Conservation (phyloP, 257 asterid genomes). For the Solanum peruvianum region DNA sequence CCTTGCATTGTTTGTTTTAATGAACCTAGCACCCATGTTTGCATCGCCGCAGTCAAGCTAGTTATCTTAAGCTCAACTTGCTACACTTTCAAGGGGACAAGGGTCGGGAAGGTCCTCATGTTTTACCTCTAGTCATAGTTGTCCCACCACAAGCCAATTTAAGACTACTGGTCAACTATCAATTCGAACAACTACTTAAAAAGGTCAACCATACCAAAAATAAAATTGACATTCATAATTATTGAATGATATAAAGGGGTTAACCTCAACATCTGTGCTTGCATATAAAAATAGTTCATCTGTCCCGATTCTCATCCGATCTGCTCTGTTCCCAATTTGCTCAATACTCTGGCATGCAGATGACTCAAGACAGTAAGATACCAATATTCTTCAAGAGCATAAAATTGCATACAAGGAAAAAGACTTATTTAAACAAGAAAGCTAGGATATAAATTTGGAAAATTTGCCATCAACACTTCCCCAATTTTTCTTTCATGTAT, state of each 20-base stretch:
- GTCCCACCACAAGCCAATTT: not conserved
- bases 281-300: conserved; percentile 60
- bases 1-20: not conserved
- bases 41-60: not conserved
- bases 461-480: not conserved
- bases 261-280: conserved; percentile 89
- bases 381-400: not conserved
- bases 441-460: not conserved
- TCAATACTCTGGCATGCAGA: conserved; percentile 69
- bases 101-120: not conserved
- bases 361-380: not conserved
- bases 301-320: conserved; percentile 57
- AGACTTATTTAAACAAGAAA: not conserved
- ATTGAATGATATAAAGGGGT: not conserved
- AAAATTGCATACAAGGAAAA: not conserved
- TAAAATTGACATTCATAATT: not conserved
- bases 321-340: conserved; percentile 91
- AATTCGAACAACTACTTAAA: not conserved
- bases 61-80: not conserved
- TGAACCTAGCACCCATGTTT: not conserved
- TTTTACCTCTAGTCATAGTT: not conserved
- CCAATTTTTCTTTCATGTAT: not conserved
- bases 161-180: not conserved
- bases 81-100: not conserved
- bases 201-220: not conserved